Conservation (phyloP, 1,139 yeast species). For the Saccharomyces hybrid region DNA sequence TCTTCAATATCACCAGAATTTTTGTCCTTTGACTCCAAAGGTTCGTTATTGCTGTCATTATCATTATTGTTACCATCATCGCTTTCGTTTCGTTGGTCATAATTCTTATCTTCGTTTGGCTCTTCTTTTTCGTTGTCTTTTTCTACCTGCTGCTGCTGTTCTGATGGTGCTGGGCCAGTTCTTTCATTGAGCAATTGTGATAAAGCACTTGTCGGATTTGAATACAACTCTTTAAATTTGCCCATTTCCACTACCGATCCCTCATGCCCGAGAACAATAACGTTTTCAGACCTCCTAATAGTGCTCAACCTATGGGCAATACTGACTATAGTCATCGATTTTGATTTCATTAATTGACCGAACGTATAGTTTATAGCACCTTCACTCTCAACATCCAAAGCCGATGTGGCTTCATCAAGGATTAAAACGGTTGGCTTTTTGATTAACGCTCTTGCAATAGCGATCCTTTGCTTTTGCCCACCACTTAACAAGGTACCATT, state of each 20-base stretch:
- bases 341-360: conserved; percentile 51
- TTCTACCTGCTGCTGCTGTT: neutral
- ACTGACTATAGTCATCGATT: conserved; percentile 71
- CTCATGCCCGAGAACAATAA: conserved; percentile 65
- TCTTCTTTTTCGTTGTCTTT: neutral
- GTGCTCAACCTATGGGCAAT: conserved; percentile 92
- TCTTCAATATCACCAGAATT: conserved; percentile 6
- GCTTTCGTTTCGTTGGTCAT: conserved; percentile 6
- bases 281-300: conserved; percentile 72
- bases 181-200: conserved; percentile 56
- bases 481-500: conserved; percentile 83
- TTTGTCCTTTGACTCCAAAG: conserved; percentile 1
- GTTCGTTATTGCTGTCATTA: neutral
- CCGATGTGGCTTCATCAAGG: conserved; percentile 77
- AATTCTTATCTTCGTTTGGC: neutral
- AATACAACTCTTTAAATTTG: conserved; percentile 52
- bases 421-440: conserved; percentile 65
- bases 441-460: conserved; percentile 74
- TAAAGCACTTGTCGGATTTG: conserved; percentile 56
- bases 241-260: conserved; percentile 86
- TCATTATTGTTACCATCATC: neutral
- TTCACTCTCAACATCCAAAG: conserved; percentile 81
- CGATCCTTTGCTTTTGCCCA: conserved; percentile 79
- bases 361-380: conserved; percentile 66
- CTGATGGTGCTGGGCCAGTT: conserved; percentile 11